Percentiles rank a stretch among this genome's conserved stretches.
Evolutionary conservation across 2,329 filamentous ascomycete species (phyloP).

Genomic region (Colletotrichum phormii): DNA sequence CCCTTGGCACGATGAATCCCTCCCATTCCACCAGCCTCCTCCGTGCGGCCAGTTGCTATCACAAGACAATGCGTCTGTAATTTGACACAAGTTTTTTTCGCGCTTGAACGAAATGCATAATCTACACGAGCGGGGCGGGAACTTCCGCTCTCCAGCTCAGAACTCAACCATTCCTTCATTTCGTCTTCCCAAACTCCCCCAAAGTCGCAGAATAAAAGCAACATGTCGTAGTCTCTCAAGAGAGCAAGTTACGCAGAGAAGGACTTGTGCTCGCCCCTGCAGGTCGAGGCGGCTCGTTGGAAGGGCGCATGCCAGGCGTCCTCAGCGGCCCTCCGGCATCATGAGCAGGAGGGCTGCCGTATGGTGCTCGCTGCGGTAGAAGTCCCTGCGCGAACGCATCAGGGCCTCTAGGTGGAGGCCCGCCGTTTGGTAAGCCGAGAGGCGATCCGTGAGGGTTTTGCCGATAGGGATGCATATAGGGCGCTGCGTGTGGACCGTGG

Average conservation of each 20-base stretch:
- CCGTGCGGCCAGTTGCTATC: not conserved
- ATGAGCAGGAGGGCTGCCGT: constrained; percentile 57
- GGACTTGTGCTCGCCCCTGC: constrained; percentile 81
- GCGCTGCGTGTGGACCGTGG: constrained; percentile 33
- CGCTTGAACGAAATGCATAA: not conserved
- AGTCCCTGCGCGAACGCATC: constrained; percentile 60
- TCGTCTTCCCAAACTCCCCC: not conserved
- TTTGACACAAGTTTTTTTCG: not conserved
- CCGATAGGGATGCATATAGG: constrained; percentile 48
- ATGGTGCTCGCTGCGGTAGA: constrained; percentile 54
- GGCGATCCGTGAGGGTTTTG: constrained; percentile 42
- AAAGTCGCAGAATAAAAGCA: not conserved
- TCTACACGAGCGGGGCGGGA: constrained; percentile 5
- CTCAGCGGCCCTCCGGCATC: constrained; percentile 41
- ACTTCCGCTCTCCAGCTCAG: not conserved
- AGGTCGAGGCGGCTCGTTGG: constrained; percentile 44
- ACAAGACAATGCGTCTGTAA: not conserved
- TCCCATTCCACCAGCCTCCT: not conserved
- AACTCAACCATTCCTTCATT: not conserved
- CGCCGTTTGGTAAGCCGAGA: constrained; percentile 51
- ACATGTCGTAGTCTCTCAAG: constrained; percentile 55
- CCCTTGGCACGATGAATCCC: not conserved
- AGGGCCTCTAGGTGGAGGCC: constrained; percentile 54
- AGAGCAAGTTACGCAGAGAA: constrained; percentile 79
- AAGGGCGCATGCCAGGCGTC: constrained; percentile 37